Base-by-base conservation (phyloP, 225 moss, liverwort and hornwort genomes). In the Polytrichum formosum region DNA sequence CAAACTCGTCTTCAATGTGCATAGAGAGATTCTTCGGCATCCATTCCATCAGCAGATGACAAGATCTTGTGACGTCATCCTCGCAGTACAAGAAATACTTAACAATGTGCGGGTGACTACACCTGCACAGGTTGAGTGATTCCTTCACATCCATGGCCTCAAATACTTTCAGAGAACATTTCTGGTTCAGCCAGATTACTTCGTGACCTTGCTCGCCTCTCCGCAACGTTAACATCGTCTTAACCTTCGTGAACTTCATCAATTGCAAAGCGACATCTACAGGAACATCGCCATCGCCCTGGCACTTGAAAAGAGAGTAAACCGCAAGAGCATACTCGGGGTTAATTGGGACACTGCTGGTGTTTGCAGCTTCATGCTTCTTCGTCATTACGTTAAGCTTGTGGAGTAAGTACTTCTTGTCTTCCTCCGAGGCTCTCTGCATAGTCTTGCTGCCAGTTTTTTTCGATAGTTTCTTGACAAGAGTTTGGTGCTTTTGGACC, bases 31-130 rank as follows among this genome's bases (percentile, higher is more conserved):
- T 21, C 65, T 66, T 33, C 17, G 29, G 8, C 65, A 66, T 66
- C 28, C 28, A 33, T 21, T 66, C 65, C 65, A 66, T 66, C 65
- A 66, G 9, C 35, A 35, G 35, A 35, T 60, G 23, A 28, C 28
- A 35, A 35, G 35, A 35, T 35, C 9, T 35, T 53, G 25, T 59
- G 16, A 20, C 27, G 58, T 27, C 71, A 25, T 67, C 21, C 67
- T 74, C 61, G 67, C 74, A 63, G 6, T 29, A 69, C 63, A 68
- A 69, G 64, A 75, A 56, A n/a, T 18, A 75, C n/a, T 53, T 54
- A 25, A 69, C 69, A 31, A 75, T 69, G 35, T 69, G 54, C 5
- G 75, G 75, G 69, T 69, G 75, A 35, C 18, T 30, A 26, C 69
- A 75, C 54, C 55, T 56, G 30, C 64, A 61, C 20, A 69, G 29